Evolutionary conservation across 768 basidiomycete genomes (phyloP), one percentile per base, ranked within the genome.

Genomic region (Pleurotus platypus): DNA sequence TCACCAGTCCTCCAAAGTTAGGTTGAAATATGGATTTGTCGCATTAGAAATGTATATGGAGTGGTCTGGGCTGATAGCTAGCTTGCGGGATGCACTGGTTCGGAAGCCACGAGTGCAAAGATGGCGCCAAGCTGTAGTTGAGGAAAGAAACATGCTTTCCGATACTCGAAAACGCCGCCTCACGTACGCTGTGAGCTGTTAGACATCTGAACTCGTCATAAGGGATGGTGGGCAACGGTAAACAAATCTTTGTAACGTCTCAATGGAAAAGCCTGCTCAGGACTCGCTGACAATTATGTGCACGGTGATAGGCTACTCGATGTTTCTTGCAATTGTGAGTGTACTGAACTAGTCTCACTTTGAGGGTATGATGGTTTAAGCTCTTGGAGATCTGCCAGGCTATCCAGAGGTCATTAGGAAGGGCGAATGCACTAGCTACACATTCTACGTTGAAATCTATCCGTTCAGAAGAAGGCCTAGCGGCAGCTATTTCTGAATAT

Each of bases 1-100:
- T 58, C 20, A 93, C 94, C 93, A 94, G 68, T 96, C 94, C 69
- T 97, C 94, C 50, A 90, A 82, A 0, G 91, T 83, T 43, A 97
- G 81, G 69, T 97, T 97, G 72, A 95, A 93, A 70, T 86, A 91
- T 2, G 94, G 92, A 63, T 93, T 80, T 4, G 80, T 83, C 13
- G 92, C 92, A 26, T 76, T 78, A 0, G 93, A 96, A 11, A 93
- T 74, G 66, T 85, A 89, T 49, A 89, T 83, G 1, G 80, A 78
- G 64, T 79, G 78, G 40, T 72, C 67, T 9, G 74, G 73, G 55
- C 61, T 73, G 49, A 60, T 59, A 35, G 61, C 16, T 46, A 50
- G 30, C 49, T 16, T 40, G 42, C 20, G 42, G 2, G 51, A 22
- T n/a, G 51, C 20, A 40, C 35, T 42, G 4, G 51, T 54, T 26